Conservation (phyloP, 148 eudicot species). For the Hydrangea macrophylla region DNA sequence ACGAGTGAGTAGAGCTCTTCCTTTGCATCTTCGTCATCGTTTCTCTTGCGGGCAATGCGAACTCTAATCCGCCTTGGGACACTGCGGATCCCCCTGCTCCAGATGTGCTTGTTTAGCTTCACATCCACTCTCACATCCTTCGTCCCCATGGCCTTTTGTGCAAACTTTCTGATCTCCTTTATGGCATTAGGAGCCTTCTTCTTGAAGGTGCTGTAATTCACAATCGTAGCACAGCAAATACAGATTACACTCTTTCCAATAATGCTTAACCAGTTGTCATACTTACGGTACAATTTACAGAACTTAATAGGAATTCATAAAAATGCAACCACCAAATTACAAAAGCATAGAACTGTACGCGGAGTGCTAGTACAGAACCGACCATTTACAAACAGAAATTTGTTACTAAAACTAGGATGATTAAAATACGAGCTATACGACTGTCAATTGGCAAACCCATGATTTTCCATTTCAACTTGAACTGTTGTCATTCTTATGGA, state of each 20-base stretch:
- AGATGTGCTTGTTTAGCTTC: constrained; percentile 73
- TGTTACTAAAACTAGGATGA: no score
- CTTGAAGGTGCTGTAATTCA: constrained; percentile 58
- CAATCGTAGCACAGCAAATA: neutral
- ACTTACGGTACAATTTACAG: no score
- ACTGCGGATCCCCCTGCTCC: constrained; percentile 89
- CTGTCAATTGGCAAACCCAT: neutral
- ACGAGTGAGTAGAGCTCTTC: constrained; percentile 95
- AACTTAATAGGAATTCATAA: no score
- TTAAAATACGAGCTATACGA: neutral
- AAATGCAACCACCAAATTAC: no score
- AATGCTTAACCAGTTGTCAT: no score
- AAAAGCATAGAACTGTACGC: no score
- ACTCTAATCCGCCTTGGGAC: constrained; percentile 87
- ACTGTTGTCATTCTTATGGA: neutral
- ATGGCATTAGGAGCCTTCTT: constrained; percentile 88
- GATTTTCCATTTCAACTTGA: neutral
- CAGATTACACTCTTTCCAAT: neutral
- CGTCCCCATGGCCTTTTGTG: constrained; percentile 74
- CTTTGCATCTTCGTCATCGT: constrained; percentile 91
- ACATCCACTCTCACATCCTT: constrained; percentile 81
- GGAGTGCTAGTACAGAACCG: no score
- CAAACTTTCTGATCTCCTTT: constrained; percentile 70
- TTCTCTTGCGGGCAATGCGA: constrained; percentile 85
- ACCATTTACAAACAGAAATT: no score